Conservation (phyloP, 116 monocot species). For the Dioscorea cayenensis region DNA sequence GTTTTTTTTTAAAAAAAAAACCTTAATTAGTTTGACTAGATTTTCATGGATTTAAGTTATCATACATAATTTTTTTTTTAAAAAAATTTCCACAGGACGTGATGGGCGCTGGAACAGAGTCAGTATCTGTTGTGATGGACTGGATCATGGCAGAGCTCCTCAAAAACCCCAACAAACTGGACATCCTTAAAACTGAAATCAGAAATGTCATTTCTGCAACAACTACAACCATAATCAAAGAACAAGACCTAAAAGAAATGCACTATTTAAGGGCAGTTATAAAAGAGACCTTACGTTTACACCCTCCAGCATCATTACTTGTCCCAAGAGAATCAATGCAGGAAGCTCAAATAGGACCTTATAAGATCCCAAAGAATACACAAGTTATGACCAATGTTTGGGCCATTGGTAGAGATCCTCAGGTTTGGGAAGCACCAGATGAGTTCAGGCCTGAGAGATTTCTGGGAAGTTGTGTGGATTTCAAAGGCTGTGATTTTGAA, state of each 20-base stretch:
- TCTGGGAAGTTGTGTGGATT: constrained; percentile 4
- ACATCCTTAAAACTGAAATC: neutral
- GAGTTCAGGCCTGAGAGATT: constrained; percentile 9
- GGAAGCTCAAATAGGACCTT: neutral
- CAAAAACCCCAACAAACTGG: neutral
- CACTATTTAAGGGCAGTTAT: constrained; percentile 5
- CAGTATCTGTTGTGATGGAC: neutral
- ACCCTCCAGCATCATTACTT: neutral
- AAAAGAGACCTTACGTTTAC: constrained; percentile 4
- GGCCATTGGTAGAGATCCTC: constrained; percentile 12
- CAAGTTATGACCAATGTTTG: constrained; percentile 4
- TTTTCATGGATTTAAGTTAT: too few species aligned
- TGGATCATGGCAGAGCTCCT: constrained; percentile 13
- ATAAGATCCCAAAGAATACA: neutral
- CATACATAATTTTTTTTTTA: too few species aligned
- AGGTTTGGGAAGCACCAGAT: constrained; percentile 1
- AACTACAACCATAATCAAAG: neutral
- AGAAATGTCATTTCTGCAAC: neutral
- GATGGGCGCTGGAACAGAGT: constrained; percentile 11
- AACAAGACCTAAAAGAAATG: neutral
- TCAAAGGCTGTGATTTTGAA: constrained; percentile 11
- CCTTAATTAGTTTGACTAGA: too few species aligned
- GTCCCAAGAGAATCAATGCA: constrained; percentile 8
- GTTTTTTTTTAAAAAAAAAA: too few species aligned
- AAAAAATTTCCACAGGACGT: constrained; percentile 14